Evolutionary conservation across 495 filamentous ascomycete species (phyloP), one percentile per base, ranked within the genome.

Genomic region (Lophiostoma macrostomum): DNA sequence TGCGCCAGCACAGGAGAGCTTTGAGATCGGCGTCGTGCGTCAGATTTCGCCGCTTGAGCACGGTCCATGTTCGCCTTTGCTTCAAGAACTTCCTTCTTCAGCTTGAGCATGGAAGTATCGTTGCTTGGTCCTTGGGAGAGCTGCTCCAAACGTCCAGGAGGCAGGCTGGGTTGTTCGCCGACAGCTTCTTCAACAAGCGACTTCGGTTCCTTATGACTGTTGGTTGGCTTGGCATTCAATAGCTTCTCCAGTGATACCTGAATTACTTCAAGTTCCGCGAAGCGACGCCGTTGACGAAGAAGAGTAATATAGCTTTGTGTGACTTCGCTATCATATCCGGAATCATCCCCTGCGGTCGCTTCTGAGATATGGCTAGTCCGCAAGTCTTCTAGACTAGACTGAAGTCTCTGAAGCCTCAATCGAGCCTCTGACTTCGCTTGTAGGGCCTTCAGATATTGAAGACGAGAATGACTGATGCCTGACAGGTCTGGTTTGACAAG

Each of bases 401-500:
- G 50, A 4, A 70, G 43, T 14, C 45, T 47, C 16, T 62, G 40
- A 47, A 62, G 64, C 8, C 56, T 62, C 11, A 29, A 30, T 29
- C 56, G 58, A 7, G 64, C 65, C 11, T 31, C 35, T 5, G 38
- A 10, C 29, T 60, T 51, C 1, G 60, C 58, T 49, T 59, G 43
- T 6, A 70, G 51, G 11, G 65, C 67, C 25, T 58, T 37, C 14
- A 62, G 29, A 52, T 68, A 70, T 1, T 45, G 43, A 22, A 29
- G 31, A 8, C 61, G 58, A 13, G 51, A 37, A 8, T 53, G 50
- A 12, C 36, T 58, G 10, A 65, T 19, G 6, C 41, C 50, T 7
- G 41, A 30, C 10, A 51, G 39, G 1, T 39, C 38, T 5, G 18
- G n/a, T 16, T 30, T 50, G 40, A 36, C 36, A 23, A 14, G 36